Base-by-base conservation (phyloP, 2,329 filamentous ascomycete species). In the Aureobasidium sp. region DNA sequence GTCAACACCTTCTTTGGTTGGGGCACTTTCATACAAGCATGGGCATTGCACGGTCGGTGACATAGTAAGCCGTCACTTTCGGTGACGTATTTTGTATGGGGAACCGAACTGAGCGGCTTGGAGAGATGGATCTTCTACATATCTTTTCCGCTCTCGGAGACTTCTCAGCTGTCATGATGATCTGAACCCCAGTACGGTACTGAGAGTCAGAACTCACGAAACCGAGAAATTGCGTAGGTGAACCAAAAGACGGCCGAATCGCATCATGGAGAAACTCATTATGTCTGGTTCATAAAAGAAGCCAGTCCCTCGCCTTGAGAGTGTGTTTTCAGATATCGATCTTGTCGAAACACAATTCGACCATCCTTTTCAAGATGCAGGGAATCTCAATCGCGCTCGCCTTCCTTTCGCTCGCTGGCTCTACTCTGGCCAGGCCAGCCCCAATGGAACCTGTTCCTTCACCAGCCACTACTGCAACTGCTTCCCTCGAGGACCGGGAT, bases 401-500 rank as follows among this genome's bases (percentile, higher is more conserved):
- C n/a, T 34, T 59, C 5, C 44, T 64, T 25, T 57, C 49, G 25
- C 51, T 60, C 7, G 21, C 39, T 13, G 48, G 60, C 39, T 34
- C 36, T n/a, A 21, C 53, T 21, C 11, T 64, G 5, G 63, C 61
- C 44, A 47, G 44, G 36, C 63, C 63, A 34, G 63, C 63, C 36
- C 62, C 62, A n/a, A 54, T 7, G 14, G 53, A 27, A 14, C 49
- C 60, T 30, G 60, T 54, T 3, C 61, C 63, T 30, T 37, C 50
- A 25, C 37, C 59, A 14, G 9, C 25, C 3, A n/a, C 10, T 7
- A 54, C 55, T n/a, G 25, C 44, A 14, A 32, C 41, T 34, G n/a
- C 63, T 39, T 30, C 36, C 10, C 48, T 62, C 6, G 62, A 64
- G 25, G 62, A 63, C 37, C 55, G 64, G 7, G 48, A 59, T 49